Evolutionary conservation across 768 basidiomycete species (phyloP).

Genomic region (Gelatoporia subvermispora): DNA sequence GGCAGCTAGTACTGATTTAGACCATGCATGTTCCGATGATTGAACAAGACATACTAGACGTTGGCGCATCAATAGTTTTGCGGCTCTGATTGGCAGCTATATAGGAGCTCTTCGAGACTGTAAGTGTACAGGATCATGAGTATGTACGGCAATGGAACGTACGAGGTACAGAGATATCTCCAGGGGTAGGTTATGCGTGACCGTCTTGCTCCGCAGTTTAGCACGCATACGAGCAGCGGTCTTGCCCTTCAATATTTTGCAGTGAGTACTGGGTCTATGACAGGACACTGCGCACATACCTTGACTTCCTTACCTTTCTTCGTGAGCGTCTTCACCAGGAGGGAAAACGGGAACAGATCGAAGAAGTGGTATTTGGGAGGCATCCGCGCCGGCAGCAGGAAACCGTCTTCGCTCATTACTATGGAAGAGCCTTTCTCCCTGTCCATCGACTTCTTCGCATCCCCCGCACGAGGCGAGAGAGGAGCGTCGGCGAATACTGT

Average conservation of each 20-base stretch:
- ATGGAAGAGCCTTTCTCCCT: constrained; percentile 13
- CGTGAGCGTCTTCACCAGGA: constrained; percentile 43
- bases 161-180: constrained; percentile 69
- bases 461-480: not conserved
- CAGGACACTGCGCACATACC: constrained; percentile 1
- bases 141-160: constrained; percentile 14
- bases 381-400: constrained; percentile 47
- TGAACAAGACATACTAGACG: constrained; percentile 42
- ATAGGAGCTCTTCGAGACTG: constrained; percentile 54
- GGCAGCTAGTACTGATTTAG: constrained; percentile 29
- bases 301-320: constrained; percentile 45
- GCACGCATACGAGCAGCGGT: constrained; percentile 54
- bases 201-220: constrained; percentile 36
- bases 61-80: constrained; percentile 54
- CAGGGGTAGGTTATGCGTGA: constrained; percentile 57
- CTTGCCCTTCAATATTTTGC: constrained; percentile 36
- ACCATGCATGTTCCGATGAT: not conserved
- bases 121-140: not conserved
- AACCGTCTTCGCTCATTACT: constrained; percentile 33
- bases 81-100: constrained; percentile 54
- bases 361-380: constrained; percentile 59
- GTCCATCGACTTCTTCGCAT: constrained; percentile 8
- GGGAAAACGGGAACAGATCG: constrained; percentile 68
- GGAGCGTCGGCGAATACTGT: constrained; percentile 10
- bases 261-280: not conserved